phyloP scores from a whole-genome alignment of 306 rosid genomes.

The Cicer bijugum region DNA sequence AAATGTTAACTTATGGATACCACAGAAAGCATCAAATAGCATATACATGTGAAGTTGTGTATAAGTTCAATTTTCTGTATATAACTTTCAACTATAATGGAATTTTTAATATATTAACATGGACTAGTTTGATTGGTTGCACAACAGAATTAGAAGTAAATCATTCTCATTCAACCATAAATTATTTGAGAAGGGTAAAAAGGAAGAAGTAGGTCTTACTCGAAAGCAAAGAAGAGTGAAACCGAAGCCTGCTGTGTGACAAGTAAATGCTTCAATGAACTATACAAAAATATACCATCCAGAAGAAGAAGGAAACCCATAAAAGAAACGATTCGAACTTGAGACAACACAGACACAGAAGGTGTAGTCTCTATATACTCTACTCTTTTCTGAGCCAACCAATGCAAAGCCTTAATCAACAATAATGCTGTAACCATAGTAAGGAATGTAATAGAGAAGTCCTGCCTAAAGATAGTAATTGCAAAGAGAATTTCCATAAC shows the following conservation, averaged over 20 bases:
- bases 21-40: conserved; percentile 12
- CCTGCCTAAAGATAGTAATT: conserved; percentile 94
- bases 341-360: conserved; percentile 72
- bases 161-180: conserved; percentile 6
- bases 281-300: conserved; percentile 76
- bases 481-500: conserved; percentile 98
- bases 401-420: conserved; percentile 90
- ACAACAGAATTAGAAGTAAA: neutral
- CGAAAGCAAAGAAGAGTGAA: conserved; percentile 87
- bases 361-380: conserved; percentile 99
- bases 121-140: conserved; percentile 18
- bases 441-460: conserved; percentile 87
- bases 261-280: conserved; percentile 66
- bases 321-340: conserved; percentile 89
- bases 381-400: conserved; percentile 98
- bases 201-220: conserved; percentile 63
- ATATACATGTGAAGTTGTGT: neutral
- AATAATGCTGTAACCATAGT: conserved; percentile 87
- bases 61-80: conserved; percentile 4
- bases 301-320: conserved; percentile 85
- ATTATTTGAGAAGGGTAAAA: conserved; percentile 3
- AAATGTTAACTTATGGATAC: conserved; percentile 18
- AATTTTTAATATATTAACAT: conserved; percentile 23
- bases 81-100: conserved; percentile 5
- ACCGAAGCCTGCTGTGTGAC: conserved; percentile 80